A percentile compares a stretch with the other conserved stretches of the same genome.
Evolutionary conservation across 2,329 filamentous ascomycete genomes (phyloP).

Genomic region (Aspergillus sp.): DNA sequence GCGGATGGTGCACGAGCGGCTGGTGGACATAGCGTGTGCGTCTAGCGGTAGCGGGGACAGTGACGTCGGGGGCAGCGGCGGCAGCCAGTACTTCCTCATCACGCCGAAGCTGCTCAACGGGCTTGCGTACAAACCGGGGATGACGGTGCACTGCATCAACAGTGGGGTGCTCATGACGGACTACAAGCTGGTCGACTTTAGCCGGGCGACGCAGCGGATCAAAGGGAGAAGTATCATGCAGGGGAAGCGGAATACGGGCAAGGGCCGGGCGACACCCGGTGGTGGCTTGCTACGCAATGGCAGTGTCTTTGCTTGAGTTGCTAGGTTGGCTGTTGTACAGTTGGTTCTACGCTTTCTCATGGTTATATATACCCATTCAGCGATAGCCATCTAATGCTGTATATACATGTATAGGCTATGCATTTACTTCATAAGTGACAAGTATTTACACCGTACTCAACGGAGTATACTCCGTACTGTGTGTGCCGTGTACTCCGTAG

Average conservation of each 20-base stretch:
- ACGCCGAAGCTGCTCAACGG: slow-evolving; percentile 88
- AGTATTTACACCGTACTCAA: too few species aligned
- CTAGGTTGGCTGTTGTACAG: too few species aligned
- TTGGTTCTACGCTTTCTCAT: too few species aligned
- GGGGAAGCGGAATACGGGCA: slow-evolving; percentile 8
- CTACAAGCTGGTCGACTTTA: slow-evolving; percentile 29
- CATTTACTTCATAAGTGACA: too few species aligned
- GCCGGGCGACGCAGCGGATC: slow-evolving; percentile 25
- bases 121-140: slow-evolving; percentile 76
- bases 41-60: slow-evolving; percentile 37
- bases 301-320: too few species aligned
- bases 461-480: too few species aligned
- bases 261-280: slow-evolving; percentile 7
- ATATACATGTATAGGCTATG: too few species aligned
- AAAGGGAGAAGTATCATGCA: slow-evolving; percentile 20
- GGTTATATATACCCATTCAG: too few species aligned
- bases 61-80: slow-evolving; percentile 26
- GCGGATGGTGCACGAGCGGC: slow-evolving; percentile 92
- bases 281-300: too few species aligned
- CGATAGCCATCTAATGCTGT: too few species aligned
- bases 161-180: slow-evolving; percentile 53
- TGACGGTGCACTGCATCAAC: slow-evolving; percentile 89
- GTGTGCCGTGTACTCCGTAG: too few species aligned
- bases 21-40: slow-evolving; percentile 90
- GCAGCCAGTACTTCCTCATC: slow-evolving; percentile 83